phyloP scores from a whole-genome alignment of 2,329 filamentous ascomycete genomes.

The Neonectria coccinea region DNA sequence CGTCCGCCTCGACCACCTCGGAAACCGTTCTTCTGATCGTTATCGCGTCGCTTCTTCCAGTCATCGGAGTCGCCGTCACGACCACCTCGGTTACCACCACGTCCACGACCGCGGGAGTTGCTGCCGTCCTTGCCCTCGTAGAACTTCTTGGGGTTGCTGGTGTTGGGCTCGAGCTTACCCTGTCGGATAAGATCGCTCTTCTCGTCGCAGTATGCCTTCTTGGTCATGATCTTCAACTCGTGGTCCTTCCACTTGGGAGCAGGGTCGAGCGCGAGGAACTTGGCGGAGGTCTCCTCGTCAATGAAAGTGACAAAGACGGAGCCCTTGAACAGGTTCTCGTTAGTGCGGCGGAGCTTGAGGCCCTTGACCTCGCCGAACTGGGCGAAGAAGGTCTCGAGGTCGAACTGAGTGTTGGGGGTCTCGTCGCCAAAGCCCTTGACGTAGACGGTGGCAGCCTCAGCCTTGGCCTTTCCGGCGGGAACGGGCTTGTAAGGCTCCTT shows the following conservation, averaged over 20 bases:
- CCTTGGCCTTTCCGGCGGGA: conserved; percentile 71
- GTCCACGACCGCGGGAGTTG: conserved; percentile 54
- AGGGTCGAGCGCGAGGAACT: conserved; percentile 83
- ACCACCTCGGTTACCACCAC: conserved; percentile 53
- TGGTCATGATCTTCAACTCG: conserved; percentile 85
- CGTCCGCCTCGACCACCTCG: conserved; percentile 58
- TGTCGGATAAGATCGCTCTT: conserved; percentile 79
- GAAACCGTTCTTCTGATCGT: conserved; percentile 72
- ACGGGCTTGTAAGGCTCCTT: conserved; percentile 75
- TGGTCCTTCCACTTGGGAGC: conserved; percentile 87
- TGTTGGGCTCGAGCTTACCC: conserved; percentile 74
- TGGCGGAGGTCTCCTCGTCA: conserved; percentile 79
- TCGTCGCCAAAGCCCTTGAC: conserved; percentile 94
- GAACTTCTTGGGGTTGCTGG: conserved; percentile 56
- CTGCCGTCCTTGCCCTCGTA: conserved; percentile 61
- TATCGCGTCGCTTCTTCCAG: conserved; percentile 73
- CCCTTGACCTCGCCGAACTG: conserved; percentile 82
- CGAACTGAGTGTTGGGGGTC: conserved; percentile 86
- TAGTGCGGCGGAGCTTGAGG: conserved; percentile 85
- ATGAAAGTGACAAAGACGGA: conserved; percentile 96
- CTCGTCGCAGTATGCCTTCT: conserved; percentile 86
- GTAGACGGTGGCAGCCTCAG: conserved; percentile 83
- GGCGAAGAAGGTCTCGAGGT: conserved; percentile 92
- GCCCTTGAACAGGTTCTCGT: conserved; percentile 86
- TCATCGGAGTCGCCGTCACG: conserved; percentile 61